These are phyloP conservation scores for Exsudoporus floridanus DNA, from an alignment of 1,284 basidiomycete species.

Conservation along the genomic window DNA sequence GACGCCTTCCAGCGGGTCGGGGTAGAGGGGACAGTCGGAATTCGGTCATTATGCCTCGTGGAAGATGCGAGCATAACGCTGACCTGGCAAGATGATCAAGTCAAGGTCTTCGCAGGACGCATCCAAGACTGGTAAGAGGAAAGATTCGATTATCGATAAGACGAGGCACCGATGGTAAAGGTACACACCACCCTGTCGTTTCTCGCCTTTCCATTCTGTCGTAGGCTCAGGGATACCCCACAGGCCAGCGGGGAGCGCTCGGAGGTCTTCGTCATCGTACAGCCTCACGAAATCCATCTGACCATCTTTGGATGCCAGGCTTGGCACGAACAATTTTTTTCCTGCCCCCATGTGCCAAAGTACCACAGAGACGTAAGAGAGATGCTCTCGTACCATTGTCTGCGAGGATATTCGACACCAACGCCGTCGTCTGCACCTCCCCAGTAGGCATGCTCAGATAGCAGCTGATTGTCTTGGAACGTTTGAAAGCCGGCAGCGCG, in stretches of 20 bases:
- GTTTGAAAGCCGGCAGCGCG: slow-evolving; percentile 50
- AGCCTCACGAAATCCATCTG: slow-evolving; percentile 68
- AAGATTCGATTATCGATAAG: slow-evolving; percentile 2
- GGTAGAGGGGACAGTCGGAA: slow-evolving; percentile 9
- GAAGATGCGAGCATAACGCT: slow-evolving; percentile 16
- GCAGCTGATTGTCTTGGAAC: slow-evolving; percentile 58
- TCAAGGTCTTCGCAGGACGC: slow-evolving; percentile 49
- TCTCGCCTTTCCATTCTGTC: slow-evolving; percentile 41
- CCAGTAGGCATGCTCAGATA: slow-evolving; percentile 76
- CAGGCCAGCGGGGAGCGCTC: slow-evolving; percentile 51
- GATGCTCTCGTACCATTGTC: slow-evolving; percentile 24
- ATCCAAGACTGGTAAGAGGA: slow-evolving; percentile 43
- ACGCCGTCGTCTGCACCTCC: slow-evolving; percentile 58
- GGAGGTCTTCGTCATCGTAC: slow-evolving; percentile 57
- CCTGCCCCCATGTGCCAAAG: slow-evolving; percentile 39
- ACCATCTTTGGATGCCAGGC: slow-evolving; percentile 46
- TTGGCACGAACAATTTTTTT: slow-evolving; percentile 71
- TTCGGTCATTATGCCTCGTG: slow-evolving; percentile 13
- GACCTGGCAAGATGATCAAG: slow-evolving; percentile 70
- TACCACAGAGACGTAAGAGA: background rate
- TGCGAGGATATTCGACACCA: slow-evolving; percentile 34
- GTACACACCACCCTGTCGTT: slow-evolving; percentile 53
- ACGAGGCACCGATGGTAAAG: background rate
- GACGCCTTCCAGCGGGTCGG: slow-evolving; percentile 48
- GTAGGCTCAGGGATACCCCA: slow-evolving; percentile 78